Percentiles rank a stretch among this genome's conserved stretches.
Evolutionary conservation across 768 basidiomycete genomes (phyloP).

Genomic region (Cystofilobasidium ferigula): DNA sequence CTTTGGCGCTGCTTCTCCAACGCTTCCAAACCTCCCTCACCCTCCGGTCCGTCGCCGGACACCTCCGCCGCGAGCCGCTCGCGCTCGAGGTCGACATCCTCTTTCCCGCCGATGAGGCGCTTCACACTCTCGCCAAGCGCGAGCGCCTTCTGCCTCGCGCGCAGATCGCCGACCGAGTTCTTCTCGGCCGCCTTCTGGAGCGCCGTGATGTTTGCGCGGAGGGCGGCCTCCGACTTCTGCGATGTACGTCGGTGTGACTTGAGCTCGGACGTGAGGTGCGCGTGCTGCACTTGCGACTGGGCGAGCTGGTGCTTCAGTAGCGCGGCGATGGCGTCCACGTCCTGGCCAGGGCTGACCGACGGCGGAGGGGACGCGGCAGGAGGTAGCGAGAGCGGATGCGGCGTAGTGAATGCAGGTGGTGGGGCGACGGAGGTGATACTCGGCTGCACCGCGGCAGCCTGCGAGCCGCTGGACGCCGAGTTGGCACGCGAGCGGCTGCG

Average conservation of each 20-base stretch:
- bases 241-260: constrained; percentile 69
- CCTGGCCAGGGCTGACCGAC: neutral
- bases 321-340: neutral
- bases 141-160: constrained; percentile 74
- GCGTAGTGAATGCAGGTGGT: neutral
- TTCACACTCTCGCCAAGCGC: constrained; percentile 82
- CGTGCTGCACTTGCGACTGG: constrained; percentile 8
- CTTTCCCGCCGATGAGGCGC: constrained; percentile 37
- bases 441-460: no score
- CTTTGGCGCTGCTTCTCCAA: constrained; percentile 1
- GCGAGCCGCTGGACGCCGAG: neutral
- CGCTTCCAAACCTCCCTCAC: constrained; percentile 9
- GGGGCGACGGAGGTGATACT: neutral
- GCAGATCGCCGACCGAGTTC: constrained; percentile 57
- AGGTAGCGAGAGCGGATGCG: constrained; percentile 5
- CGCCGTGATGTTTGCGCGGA: constrained; percentile 72
- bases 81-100: constrained; percentile 14
- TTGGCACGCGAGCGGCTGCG: constrained; percentile 33
- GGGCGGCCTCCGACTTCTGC: constrained; percentile 67
- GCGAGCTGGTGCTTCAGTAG: constrained; percentile 13
- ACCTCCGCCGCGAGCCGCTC: constrained; percentile 7
- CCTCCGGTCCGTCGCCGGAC: neutral
- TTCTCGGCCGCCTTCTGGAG: constrained; percentile 76
- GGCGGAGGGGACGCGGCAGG: neutral
- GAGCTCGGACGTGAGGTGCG: constrained; percentile 42